These are phyloP conservation scores for Tephrocybe sp. DNA, from an alignment of 768 basidiomycete genomes.

Conservation along the genomic window DNA sequence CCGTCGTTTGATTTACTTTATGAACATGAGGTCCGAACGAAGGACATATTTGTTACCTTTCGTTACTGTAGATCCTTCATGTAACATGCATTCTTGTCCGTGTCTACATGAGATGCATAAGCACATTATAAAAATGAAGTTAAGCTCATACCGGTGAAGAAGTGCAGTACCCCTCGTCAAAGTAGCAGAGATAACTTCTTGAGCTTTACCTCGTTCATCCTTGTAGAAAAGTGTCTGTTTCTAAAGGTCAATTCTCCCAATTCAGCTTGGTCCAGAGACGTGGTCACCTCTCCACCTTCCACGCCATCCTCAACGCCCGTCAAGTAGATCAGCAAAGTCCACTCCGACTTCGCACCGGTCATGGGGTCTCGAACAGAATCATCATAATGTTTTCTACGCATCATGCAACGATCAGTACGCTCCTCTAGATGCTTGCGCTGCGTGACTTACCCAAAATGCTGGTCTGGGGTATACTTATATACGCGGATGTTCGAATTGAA, in stretches of 20 bases:
- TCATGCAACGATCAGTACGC: neutral
- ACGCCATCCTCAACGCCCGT: slow-evolving; percentile 74
- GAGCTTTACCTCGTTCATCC: slow-evolving; percentile 48
- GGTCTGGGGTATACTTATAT: slow-evolving; percentile 64
- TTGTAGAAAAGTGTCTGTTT: slow-evolving; percentile 70
- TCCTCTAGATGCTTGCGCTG: neutral
- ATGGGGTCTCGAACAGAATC: slow-evolving; percentile 61
- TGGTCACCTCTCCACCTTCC: slow-evolving; percentile 62
- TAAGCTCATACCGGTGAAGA: slow-evolving; percentile 52
- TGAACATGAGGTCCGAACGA: slow-evolving; percentile 72
- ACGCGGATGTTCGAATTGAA: slow-evolving; percentile 76
- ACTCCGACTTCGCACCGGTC: slow-evolving; percentile 68
- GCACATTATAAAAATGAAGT: neutral
- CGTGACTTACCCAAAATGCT: slow-evolving; percentile 58
- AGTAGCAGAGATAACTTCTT: slow-evolving; percentile 50
- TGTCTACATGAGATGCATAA: slow-evolving; percentile 64
- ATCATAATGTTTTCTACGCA: slow-evolving; percentile 64
- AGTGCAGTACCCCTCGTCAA: slow-evolving; percentile 64
- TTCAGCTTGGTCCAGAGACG: neutral
- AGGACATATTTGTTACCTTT: slow-evolving; percentile 72
- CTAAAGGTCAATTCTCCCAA: neutral
- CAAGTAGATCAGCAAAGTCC: slow-evolving; percentile 76
- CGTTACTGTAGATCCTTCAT: slow-evolving; percentile 65
- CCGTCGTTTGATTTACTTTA: slow-evolving; percentile 19
- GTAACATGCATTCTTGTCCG: slow-evolving; percentile 70